Evolutionary conservation across 768 basidiomycete genomes (phyloP).

Genomic region (Crepidotus variabilis): DNA sequence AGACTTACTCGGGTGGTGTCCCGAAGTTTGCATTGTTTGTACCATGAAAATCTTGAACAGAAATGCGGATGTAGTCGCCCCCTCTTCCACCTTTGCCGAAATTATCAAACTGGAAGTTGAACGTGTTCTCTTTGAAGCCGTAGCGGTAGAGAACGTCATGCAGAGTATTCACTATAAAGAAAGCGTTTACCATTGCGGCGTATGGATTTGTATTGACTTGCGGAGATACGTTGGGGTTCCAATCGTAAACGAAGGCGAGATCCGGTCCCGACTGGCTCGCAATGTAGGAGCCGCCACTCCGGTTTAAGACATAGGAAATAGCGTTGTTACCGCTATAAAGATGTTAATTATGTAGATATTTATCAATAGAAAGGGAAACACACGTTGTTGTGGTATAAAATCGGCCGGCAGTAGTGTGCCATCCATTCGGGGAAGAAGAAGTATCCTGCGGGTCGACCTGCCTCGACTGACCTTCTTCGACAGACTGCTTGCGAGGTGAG

Average conservation of each 20-base stretch:
- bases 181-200: conserved; percentile 45
- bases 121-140: conserved; percentile 32
- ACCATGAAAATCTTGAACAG: conserved; percentile 43
- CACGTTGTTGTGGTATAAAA: too few relatives aligned
- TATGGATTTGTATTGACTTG: conserved; percentile 8
- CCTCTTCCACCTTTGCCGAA: conserved; percentile 45
- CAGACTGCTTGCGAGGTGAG: conserved; percentile 42
- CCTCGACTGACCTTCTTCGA: conserved; percentile 42
- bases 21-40: conserved; percentile 38
- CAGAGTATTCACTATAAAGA: conserved; percentile 53
- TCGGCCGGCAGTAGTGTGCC: conserved; percentile 18
- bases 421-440: conserved; percentile 42
- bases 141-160: conserved; percentile 36
- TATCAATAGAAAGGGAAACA: too few relatives aligned
- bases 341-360: too few relatives aligned
- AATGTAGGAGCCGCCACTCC: too few relatives aligned
- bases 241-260: too few relatives aligned
- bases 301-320: too few relatives aligned
- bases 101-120: conserved; percentile 57
- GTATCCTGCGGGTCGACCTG: conserved; percentile 44
- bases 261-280: too few relatives aligned
- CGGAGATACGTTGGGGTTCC: too few relatives aligned
- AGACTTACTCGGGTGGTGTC: conserved; percentile 34
- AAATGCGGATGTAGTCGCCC: conserved; percentile 45
- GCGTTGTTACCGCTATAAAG: too few relatives aligned